Evolutionary conservation across 495 filamentous ascomycete species (phyloP).

Genomic region (Mycothermus thermophilus): DNA sequence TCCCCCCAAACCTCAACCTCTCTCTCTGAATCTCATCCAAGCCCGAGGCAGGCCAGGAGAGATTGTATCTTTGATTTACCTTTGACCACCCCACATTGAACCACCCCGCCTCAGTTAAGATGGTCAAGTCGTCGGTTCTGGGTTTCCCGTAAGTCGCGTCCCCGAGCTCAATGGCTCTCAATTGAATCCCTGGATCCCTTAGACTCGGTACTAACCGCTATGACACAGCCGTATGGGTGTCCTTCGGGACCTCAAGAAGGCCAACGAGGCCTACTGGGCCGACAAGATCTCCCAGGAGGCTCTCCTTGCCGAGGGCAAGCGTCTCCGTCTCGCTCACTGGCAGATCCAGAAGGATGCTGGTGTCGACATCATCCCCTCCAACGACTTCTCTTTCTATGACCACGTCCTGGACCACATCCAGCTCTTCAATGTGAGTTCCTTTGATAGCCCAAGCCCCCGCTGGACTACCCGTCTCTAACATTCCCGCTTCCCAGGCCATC

Average conservation of each 20-base stretch:
- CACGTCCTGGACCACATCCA: constrained; percentile 98
- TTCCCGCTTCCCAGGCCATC: constrained; percentile 42
- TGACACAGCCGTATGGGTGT: constrained; percentile 65
- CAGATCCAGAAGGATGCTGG: constrained; percentile 97
- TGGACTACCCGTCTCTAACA: background rate
- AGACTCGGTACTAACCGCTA: constrained; percentile 7
- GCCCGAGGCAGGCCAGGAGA: constrained; percentile 6
- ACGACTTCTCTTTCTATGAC: constrained; percentile 98
- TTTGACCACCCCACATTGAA: constrained; percentile 5
- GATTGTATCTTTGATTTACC: constrained; percentile 4
- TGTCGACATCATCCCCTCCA: constrained; percentile 93
- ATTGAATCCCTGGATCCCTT: background rate
- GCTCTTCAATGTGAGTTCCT: constrained; percentile 71
- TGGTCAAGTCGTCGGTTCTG: constrained; percentile 55
- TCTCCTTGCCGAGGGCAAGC: constrained; percentile 85
- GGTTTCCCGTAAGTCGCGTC: constrained; percentile 28
- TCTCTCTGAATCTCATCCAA: constrained; percentile 6
- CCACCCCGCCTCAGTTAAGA: constrained; percentile 33
- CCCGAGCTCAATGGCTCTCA: background rate
- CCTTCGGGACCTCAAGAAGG: constrained; percentile 99
- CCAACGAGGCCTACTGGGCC: constrained; percentile 93
- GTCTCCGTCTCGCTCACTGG: constrained; percentile 92
- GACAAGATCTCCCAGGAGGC: constrained; percentile 82
- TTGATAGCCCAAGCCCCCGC: background rate
- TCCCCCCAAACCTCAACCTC: constrained; percentile 4